Base-by-base conservation (phyloP, 163 green algal species). In the Chloromonas sp. region DNA sequence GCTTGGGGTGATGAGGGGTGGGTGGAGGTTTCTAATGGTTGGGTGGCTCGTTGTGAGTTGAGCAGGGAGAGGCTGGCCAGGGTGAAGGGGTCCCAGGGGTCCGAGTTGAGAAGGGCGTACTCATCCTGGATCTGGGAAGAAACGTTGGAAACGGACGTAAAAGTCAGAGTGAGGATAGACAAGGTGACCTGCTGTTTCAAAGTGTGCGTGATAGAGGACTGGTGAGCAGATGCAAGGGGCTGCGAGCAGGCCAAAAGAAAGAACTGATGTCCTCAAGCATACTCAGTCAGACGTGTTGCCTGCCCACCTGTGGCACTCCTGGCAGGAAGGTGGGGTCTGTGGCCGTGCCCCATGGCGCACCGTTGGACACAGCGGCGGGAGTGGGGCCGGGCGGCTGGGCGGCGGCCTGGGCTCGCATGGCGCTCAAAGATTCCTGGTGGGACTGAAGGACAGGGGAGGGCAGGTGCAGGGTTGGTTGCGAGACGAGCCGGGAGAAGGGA, bases 21-120 rank as follows among this genome's bases (percentile, higher is more conserved):
- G 36, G 36, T 36, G 36, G 36, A 36, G 36, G 36, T 36, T 36
- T 36, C 36, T 36, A 36, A 36, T 36, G 36, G 36, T 36, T 36
- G 36, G 36, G 36, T 36, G 36, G 36, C 36, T 36, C 36, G 36
- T 36, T 36, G 36, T 36, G 36, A 36, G 36, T 36, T 36, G 36
- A 88, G 81, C 57, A 71, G 60, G 59, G 79, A 83, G 79, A 70
- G 60, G 59, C 59, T 58, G 60, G 60, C 79, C 14, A 58, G 82
- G 62, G 85, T 85, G 81, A 88, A 88, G 60, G 85, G 85, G 85
- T 88, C 85, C 3, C 59, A 74, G 0, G 81, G 14, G 85, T 88
- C 82, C 0, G 81, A n/a, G 77, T n/a, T 81, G n/a, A 81, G 77
- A 1, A 57, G 2, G 15, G 77, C 77, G 2, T 62, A 60, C 77